Evolutionary conservation across 495 filamentous ascomycete species (phyloP).

Genomic region (Penicillium turbatum): DNA sequence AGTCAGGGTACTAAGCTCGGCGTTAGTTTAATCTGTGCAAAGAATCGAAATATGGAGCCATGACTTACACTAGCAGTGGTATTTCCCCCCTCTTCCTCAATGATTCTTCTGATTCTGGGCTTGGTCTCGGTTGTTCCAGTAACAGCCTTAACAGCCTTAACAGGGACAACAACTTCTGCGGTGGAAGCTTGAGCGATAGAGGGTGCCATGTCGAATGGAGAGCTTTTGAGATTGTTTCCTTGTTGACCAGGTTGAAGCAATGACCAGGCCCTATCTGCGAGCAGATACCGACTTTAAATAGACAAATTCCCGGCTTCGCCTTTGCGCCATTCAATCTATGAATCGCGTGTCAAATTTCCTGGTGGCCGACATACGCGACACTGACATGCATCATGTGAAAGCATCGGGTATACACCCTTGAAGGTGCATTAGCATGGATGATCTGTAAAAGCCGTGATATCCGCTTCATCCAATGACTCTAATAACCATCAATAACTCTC

Average conservation of each 20-base stretch:
- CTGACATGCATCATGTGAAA: not conserved
- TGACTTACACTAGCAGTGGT: constrained; percentile 25
- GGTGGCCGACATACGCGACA: not conserved
- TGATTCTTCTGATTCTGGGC: constrained; percentile 20
- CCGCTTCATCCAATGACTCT: not conserved
- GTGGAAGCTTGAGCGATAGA: constrained; percentile 16
- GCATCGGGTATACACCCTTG: not conserved
- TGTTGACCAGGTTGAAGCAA: not conserved
- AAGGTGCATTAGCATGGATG: not conserved
- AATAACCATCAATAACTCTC: no score
- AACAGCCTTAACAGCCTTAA: constrained; percentile 16
- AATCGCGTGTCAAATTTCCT: not conserved
- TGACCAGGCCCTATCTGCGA: not conserved
- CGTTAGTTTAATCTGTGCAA: not conserved
- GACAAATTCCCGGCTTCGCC: not conserved
- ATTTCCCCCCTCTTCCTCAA: constrained; percentile 26
- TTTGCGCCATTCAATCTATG: not conserved
- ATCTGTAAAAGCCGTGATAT: not conserved
- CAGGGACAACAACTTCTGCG: constrained; percentile 13
- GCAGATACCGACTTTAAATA: not conserved
- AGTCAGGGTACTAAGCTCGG: constrained; percentile 19
- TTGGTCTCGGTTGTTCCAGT: not conserved
- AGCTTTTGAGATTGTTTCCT: not conserved
- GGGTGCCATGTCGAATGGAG: constrained; percentile 19
- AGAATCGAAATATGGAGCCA: not conserved